A percentile compares a stretch with the other conserved stretches of the same genome.
phyloP scores from a whole-genome alignment of 768 basidiomycete species.

The Boletus sp. region DNA sequence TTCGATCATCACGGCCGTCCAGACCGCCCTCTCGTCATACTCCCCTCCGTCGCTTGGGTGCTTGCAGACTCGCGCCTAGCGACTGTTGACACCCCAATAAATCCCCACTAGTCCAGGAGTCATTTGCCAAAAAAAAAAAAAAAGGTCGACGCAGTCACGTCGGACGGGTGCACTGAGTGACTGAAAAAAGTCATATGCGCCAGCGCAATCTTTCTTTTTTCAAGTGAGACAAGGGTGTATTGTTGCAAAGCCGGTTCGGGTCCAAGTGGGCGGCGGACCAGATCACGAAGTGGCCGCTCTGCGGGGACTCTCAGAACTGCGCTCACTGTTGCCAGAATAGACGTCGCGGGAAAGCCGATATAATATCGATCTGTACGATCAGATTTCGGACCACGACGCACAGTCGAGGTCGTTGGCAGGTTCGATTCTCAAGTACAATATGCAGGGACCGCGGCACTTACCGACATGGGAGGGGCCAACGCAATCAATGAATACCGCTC shows the following conservation, averaged over 20 bases:
- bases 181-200: slow-evolving; percentile 4
- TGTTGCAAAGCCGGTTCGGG: not conserved
- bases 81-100: not conserved
- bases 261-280: not conserved
- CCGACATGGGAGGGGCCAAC: not conserved
- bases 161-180: not conserved
- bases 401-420: not conserved
- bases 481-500: slow-evolving; percentile 1
- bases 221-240: slow-evolving; percentile 2
- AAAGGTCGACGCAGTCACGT: not conserved
- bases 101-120: not conserved
- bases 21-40: not conserved
- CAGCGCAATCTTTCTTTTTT: slow-evolving; percentile 17
- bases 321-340: not conserved
- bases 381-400: not conserved
- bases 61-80: not conserved
- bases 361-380: not conserved
- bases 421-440: not conserved
- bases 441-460: not conserved
- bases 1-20: not conserved
- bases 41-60: not conserved
- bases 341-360: not conserved
- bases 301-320: not conserved
- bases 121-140: not conserved
- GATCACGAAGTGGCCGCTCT: not conserved